These are phyloP conservation scores for Madurella fahalii DNA, from an alignment of 2,329 filamentous ascomycete genomes.

Conservation along the genomic window DNA sequence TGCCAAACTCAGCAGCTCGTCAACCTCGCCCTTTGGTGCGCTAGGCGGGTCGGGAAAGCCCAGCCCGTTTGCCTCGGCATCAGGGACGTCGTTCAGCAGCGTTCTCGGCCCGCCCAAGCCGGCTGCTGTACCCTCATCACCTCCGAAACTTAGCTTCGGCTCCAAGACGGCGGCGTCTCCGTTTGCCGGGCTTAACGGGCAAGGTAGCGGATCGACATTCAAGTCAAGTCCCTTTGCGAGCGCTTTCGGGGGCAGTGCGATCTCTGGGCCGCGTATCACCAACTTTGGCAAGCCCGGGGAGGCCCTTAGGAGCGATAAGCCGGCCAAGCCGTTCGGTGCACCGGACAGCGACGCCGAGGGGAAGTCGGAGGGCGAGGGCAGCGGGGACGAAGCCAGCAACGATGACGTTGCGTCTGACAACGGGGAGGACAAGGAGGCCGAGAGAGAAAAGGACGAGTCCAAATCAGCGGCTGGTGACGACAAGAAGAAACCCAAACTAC, in stretches of 20 bases:
- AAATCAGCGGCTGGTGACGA: slow-evolving; percentile 48
- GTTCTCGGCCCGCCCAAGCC: slow-evolving; percentile 31
- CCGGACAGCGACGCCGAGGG: slow-evolving; percentile 62
- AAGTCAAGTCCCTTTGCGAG: slow-evolving; percentile 46
- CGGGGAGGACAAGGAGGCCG: slow-evolving; percentile 50
- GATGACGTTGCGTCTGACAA: slow-evolving; percentile 45
- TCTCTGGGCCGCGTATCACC: slow-evolving; percentile 48
- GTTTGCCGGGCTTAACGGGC: slow-evolving; percentile 41
- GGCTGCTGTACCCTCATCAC: slow-evolving; percentile 27
- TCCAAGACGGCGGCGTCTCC: slow-evolving; percentile 39
- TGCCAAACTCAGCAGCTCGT: slow-evolving; percentile 58
- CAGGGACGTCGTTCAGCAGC: slow-evolving; percentile 37
- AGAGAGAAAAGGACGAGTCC: slow-evolving; percentile 49
- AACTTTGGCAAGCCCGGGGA: slow-evolving; percentile 66
- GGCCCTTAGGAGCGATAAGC: slow-evolving; percentile 53
- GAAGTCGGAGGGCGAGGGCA: slow-evolving; percentile 44
- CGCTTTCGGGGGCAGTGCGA: slow-evolving; percentile 43
- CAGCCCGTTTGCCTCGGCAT: slow-evolving; percentile 48
- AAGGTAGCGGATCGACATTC: slow-evolving; percentile 20
- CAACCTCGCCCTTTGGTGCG: slow-evolving; percentile 60
- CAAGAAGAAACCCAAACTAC: slow-evolving; percentile 62
- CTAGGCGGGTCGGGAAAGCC: slow-evolving; percentile 45
- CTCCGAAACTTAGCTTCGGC: slow-evolving; percentile 49
- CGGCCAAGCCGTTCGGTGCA: slow-evolving; percentile 71
- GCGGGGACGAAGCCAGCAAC: slow-evolving; percentile 44